Evolutionary conservation across 129 eudicot genomes (phyloP), one percentile per base, ranked within the genome.

Genomic region (Ambrosia artemisiifolia): DNA sequence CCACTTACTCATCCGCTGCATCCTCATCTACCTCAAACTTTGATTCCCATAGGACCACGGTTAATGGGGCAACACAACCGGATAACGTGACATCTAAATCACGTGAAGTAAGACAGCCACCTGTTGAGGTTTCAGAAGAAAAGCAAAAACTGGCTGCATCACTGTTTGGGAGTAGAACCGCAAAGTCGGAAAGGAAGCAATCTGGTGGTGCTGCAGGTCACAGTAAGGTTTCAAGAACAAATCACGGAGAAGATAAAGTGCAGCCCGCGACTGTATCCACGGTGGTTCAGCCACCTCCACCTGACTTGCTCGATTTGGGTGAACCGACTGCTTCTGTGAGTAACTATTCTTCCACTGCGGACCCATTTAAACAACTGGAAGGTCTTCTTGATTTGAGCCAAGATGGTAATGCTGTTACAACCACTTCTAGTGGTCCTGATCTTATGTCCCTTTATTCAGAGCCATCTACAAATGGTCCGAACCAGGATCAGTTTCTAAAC

Each of bases 61-160:
- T 73, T 51, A 88, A 85, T 20, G 97, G 90, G 13, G 40, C 91
- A 11, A 24, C 93, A 9, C 88, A 75, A 50, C 75, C 49, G 10
- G 87, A 79, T 46, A 74, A 19, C 63, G 49, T 48, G 32, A 78
- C 72, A 63, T 59, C 88, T 66, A 84, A 36, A 73, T 33, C 78
- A 8, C 88, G 81, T 2, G 86, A 84, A 63, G 16, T 73, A 7
- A 85, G 76, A 59, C 79, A 71, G 80, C 64, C 80, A 36, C 86
- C 84, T 70, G 83, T 76, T 17, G 99, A 95, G 74, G 76, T 95
- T 73, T 65, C 86, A 7, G 86, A 87, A 19, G 99, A 95, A 72
- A 95, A 86, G 79, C 99, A 90, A 72, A 90, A 83, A 56, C 89
- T 95, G 13, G 99, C 97, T 6, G 96, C 96, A 42, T 90, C 97